Evolutionary conservation across 192 early-diverging fungal species (phyloP), one percentile per base, ranked within the genome.

Genomic region (Podila verticillata): DNA sequence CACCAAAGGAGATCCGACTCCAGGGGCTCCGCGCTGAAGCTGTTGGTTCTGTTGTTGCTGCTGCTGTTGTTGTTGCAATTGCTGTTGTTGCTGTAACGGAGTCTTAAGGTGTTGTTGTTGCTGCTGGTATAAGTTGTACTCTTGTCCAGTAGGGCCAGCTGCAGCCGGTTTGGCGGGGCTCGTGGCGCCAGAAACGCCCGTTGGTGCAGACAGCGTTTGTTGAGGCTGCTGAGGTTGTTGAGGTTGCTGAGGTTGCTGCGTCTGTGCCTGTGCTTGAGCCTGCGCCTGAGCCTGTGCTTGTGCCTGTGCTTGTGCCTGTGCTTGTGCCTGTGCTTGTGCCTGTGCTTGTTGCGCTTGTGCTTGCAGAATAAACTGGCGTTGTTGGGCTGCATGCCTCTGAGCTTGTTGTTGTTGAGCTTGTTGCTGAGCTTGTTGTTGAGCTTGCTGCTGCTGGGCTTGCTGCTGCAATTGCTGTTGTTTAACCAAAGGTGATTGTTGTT

Each of bases 121-220:
- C 48, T 69, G 74, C 57, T 74, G 73, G 48, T 74, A 74, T 8
- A 74, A 36, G 60, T 74, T 74, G 51, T 68, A 74, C 12, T 74
- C 73, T 35, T 74, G 73, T 9, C 73, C 66, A 20, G 61, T 63
- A 4, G 66, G 48, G 0, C 64, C 72, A 32, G 49, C n/a, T 22
- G 58, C 48, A 26, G 61, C 64, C 7, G 72, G 51, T 51, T 74
- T 74, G 8, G 44, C 70, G 0, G 70, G 70, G 34, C 61, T 71
- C 2, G 51, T 26, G 9, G 51, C 51, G 6, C 51, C 51, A 24
- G 51, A n/a, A 54, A 24, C 10, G 1, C 20, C 51, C 7, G 51
- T 26, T 24, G 51, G 51, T 0, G 51, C 51, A 24, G 51, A 54
- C 13, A 54, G 51, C 4, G 24, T n/a, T 54, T 65, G 63, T 61